Conservation (phyloP, 768 basidiomycete genomes). For the Tricholoma furcatifolium region DNA sequence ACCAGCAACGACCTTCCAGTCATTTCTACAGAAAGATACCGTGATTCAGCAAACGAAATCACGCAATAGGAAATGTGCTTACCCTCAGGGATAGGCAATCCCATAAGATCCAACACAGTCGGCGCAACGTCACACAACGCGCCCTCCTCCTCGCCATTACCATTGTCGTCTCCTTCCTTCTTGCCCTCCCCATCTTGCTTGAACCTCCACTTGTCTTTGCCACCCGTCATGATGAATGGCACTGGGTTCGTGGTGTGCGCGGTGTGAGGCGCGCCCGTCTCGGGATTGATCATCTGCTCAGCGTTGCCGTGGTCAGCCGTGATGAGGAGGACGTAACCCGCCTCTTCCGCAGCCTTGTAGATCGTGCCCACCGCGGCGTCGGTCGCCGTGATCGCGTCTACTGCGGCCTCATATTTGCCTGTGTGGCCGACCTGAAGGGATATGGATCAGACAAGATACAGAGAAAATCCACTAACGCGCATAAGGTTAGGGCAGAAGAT, state of each 20-base stretch:
- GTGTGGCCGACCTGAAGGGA: slow-evolving; percentile 82
- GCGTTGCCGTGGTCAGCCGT: slow-evolving; percentile 97
- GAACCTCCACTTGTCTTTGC: slow-evolving; percentile 54
- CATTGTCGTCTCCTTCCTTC: slow-evolving; percentile 40
- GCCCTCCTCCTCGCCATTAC: slow-evolving; percentile 61
- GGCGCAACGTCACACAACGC: slow-evolving; percentile 91
- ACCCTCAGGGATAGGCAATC: slow-evolving; percentile 71
- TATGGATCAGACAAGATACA: neutral
- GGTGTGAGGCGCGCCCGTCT: slow-evolving; percentile 86
- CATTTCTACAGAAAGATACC: slow-evolving; percentile 42
- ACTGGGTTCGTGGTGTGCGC: slow-evolving; percentile 90
- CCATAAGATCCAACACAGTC: slow-evolving; percentile 79
- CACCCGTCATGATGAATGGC: slow-evolving; percentile 85
- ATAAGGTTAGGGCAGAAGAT: neutral
- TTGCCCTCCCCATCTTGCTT: slow-evolving; percentile 43
- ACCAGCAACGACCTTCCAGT: slow-evolving; percentile 55
- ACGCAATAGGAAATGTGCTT: slow-evolving; percentile 17
- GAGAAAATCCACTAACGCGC: too few relatives aligned
- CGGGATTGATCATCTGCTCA: slow-evolving; percentile 86
- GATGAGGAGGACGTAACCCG: slow-evolving; percentile 84
- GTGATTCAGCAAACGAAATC: slow-evolving; percentile 8
- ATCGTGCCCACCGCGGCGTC: slow-evolving; percentile 88
- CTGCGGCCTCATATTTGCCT: slow-evolving; percentile 87
- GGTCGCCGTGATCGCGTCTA: slow-evolving; percentile 83
- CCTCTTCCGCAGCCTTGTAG: slow-evolving; percentile 79